A percentile compares a stretch with the other conserved stretches of the same genome.
phyloP scores from a whole-genome alignment of 2,329 filamentous ascomycete species.

The Knufia fluminis region DNA sequence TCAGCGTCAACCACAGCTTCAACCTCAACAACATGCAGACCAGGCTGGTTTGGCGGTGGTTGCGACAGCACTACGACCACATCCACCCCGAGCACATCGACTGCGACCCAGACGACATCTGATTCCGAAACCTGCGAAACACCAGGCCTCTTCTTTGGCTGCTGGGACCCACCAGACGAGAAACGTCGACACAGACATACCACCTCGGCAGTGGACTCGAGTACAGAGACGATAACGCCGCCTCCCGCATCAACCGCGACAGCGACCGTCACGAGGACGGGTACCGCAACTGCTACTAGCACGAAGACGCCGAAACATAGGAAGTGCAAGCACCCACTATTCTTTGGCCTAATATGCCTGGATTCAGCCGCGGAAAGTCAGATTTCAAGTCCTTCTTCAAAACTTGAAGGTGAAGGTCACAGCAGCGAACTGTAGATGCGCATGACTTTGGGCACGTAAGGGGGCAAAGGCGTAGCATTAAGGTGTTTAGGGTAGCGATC shows the following conservation, averaged over 20 bases:
- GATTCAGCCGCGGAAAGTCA: slow-evolving; percentile 14
- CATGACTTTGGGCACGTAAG: no score
- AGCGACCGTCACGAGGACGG: slow-evolving; percentile 22
- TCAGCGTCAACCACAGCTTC: not conserved
- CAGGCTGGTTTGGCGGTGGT: slow-evolving; percentile 2
- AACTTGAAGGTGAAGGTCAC: not conserved
- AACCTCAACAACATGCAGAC: slow-evolving; percentile 5
- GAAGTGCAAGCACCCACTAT: slow-evolving; percentile 22
- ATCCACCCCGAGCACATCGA: slow-evolving; percentile 12
- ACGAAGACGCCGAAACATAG: slow-evolving; percentile 5
- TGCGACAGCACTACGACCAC: slow-evolving; percentile 1
- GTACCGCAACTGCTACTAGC: slow-evolving; percentile 19
- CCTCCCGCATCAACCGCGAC: slow-evolving; percentile 10
- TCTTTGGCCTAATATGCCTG: slow-evolving; percentile 25
- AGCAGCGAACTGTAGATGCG: slow-evolving; percentile 1
- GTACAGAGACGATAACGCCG: slow-evolving; percentile 27
- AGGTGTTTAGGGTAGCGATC: no score
- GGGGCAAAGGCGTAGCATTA: no score
- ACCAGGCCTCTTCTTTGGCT: slow-evolving; percentile 51
- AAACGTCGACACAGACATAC: slow-evolving; percentile 16
- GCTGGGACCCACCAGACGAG: slow-evolving; percentile 30
- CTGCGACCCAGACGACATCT: slow-evolving; percentile 11
- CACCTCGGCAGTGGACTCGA: not conserved
- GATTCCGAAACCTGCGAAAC: slow-evolving; percentile 34
- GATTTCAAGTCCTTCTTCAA: not conserved